Evolutionary conservation across 139 green algal species (phyloP).

Genomic region (Chlamydomonas applanata): DNA sequence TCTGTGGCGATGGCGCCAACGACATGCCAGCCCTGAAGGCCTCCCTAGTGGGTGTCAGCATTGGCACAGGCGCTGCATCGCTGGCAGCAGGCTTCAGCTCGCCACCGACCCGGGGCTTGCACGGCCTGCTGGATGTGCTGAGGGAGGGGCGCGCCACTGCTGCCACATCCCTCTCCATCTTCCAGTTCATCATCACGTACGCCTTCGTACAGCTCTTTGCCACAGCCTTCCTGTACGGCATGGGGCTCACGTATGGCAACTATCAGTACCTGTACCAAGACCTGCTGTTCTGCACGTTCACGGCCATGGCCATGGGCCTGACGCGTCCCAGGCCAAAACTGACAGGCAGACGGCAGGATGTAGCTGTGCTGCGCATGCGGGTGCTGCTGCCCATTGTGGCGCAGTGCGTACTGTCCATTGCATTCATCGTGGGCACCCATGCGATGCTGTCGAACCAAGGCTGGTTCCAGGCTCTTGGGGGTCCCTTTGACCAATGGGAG

Average conservation of each 20-base stretch:
- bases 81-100: slow-evolving; percentile 13
- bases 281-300: slow-evolving; percentile 11
- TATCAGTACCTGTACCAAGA: slow-evolving; percentile 27
- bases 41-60: slow-evolving; percentile 14
- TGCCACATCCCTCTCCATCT: slow-evolving; percentile 37
- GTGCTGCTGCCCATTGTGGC: slow-evolving; percentile 4
- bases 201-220: slow-evolving; percentile 40
- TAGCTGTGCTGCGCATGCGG: not conserved
- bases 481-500: too few relatives aligned
- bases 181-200: slow-evolving; percentile 57
- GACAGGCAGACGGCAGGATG: not conserved
- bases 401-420: not conserved
- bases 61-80: slow-evolving; percentile 14
- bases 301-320: slow-evolving; percentile 10
- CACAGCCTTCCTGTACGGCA: slow-evolving; percentile 6
- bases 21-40: slow-evolving; percentile 27
- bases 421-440: not conserved
- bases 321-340: slow-evolving; percentile 7
- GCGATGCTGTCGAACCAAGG: too few relatives aligned
- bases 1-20: slow-evolving; percentile 37
- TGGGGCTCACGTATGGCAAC: slow-evolving; percentile 19
- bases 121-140: slow-evolving; percentile 42
- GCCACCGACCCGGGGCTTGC: slow-evolving; percentile 21
- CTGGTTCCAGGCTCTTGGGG: too few relatives aligned
- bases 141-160: slow-evolving; percentile 40